Evolutionary conservation across 169 alveolate species (phyloP).

Genomic region (Cryptosporidium baileyi): DNA sequence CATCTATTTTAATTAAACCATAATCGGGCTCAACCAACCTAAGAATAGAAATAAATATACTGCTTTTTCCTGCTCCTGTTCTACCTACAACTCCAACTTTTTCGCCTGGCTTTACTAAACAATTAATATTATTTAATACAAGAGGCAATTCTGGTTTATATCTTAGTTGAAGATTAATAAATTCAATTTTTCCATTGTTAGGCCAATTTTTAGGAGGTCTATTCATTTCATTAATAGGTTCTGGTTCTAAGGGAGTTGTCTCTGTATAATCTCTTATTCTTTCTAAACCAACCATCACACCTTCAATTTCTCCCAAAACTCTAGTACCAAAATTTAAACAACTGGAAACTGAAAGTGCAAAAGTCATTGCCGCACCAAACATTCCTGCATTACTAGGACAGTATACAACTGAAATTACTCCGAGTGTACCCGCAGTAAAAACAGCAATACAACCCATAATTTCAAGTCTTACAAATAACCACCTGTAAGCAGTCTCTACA

Average conservation of each 20-base stretch:
- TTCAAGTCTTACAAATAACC: constrained; percentile 75
- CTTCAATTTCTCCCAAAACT: constrained; percentile 63
- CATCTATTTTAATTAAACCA: constrained; percentile 76
- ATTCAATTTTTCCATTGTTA: constrained; percentile 63
- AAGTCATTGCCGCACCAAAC: constrained; percentile 64
- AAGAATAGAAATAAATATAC: constrained; percentile 80
- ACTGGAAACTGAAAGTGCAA: constrained; percentile 50
- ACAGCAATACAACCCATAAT: constrained; percentile 57
- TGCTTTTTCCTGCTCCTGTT: constrained; percentile 90
- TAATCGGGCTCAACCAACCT: constrained; percentile 76
- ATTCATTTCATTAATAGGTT: constrained; percentile 8
- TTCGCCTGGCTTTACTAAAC: constrained; percentile 73
- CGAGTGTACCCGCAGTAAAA: constrained; percentile 60
- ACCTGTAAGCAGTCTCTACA: constrained; percentile 71
- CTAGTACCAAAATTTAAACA: constrained; percentile 59
- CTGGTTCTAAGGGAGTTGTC: constrained; percentile 45
- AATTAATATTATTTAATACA: constrained; percentile 76
- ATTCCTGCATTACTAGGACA: constrained; percentile 52
- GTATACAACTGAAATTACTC: constrained; percentile 18
- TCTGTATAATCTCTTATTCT: constrained; percentile 52
- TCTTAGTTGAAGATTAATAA: constrained; percentile 60
- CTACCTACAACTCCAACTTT: constrained; percentile 89
- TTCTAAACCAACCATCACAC: constrained; percentile 64
- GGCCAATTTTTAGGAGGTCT: constrained; percentile 72
- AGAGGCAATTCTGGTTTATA: constrained; percentile 73